phyloP scores from a whole-genome alignment of 2,329 filamentous ascomycete species.

The Fusarium subtropicale region DNA sequence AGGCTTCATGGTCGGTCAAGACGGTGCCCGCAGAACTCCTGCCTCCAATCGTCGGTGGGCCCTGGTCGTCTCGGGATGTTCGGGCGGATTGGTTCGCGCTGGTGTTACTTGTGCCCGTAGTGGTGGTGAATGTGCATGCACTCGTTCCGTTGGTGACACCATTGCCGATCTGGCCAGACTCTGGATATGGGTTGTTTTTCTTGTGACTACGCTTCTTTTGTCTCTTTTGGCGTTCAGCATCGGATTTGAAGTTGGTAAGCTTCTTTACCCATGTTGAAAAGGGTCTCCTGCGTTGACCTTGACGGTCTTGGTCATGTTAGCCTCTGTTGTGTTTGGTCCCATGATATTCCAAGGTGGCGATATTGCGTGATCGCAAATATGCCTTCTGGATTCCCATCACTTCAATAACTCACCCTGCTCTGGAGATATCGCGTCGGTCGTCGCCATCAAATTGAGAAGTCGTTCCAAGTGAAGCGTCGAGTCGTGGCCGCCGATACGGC shows the following conservation, averaged over 20 bases:
- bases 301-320: constrained; percentile 69
- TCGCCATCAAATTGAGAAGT: constrained; percentile 43
- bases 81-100: constrained; percentile 71
- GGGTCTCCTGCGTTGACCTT: constrained; percentile 77
- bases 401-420: constrained; percentile 40
- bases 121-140: constrained; percentile 67
- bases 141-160: constrained; percentile 55
- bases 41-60: constrained; percentile 71
- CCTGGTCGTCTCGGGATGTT: constrained; percentile 68
- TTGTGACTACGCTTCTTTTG: constrained; percentile 68
- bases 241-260: constrained; percentile 85
- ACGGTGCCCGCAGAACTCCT: constrained; percentile 83
- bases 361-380: constrained; percentile 4
- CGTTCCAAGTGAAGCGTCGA: constrained; percentile 18
- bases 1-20: constrained; percentile 83
- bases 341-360: constrained; percentile 17
- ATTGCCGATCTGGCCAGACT: constrained; percentile 72
- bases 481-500: constrained; percentile 27
- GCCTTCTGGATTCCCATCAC: not conserved
- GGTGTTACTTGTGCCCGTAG: constrained; percentile 61
- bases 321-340: constrained; percentile 1
- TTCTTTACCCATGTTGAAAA: constrained; percentile 97
- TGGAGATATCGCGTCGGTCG: constrained; percentile 44
- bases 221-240: constrained; percentile 61
- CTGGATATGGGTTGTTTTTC: constrained; percentile 93